Base-by-base conservation (phyloP, 345 rosid species). In the Dovyalis caffra region DNA sequence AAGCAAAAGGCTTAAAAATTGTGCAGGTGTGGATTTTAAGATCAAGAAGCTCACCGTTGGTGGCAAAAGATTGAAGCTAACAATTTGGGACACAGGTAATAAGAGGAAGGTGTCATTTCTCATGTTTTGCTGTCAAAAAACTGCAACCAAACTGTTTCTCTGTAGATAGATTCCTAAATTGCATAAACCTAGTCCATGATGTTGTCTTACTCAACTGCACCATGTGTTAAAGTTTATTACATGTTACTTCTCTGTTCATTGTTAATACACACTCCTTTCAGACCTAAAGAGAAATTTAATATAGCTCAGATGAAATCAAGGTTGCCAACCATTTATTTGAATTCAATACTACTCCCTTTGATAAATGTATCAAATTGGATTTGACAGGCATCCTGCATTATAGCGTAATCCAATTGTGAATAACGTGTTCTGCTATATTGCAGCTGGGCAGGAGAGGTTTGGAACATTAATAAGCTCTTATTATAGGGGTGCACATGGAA, bases 371-470 rank as follows among this genome's bases (percentile, higher is more conserved):
- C 26, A 34, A 0, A 21, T 21, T 69, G 72, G 64, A 38, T 11
- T 33, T 53, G 9, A n/a, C 33, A 20, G 49, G 33, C 34, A 23
- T 43, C 34, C 64, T 62, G n/a, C 25, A 31, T 8, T 40, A 65
- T 23, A 58, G 35, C 40, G 7, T 65, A 40, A 28, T 29, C 60
- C 28, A 5, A 51, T 40, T 60, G 6, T 75, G 26, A 56, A 56
- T 79, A 34, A 53, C 53, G 69, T 45, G 29, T 70, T 40, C 21
- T 76, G 62, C 68, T 78, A 65, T 56, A 67, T 81, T 88, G 84
- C 83, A 95, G 99, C 98, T 81, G 99, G 99, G 64, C 99, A 93
- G 82, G 99, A 95, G 79, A 89, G 96, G 71, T 95, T 95, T 75
- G 95, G 99, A 68, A 84, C 88, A 69, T 60, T 95, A 78, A 88